Base-by-base conservation (phyloP, 202 grass and related monocot genomes). In the Setaria italica region DNA sequence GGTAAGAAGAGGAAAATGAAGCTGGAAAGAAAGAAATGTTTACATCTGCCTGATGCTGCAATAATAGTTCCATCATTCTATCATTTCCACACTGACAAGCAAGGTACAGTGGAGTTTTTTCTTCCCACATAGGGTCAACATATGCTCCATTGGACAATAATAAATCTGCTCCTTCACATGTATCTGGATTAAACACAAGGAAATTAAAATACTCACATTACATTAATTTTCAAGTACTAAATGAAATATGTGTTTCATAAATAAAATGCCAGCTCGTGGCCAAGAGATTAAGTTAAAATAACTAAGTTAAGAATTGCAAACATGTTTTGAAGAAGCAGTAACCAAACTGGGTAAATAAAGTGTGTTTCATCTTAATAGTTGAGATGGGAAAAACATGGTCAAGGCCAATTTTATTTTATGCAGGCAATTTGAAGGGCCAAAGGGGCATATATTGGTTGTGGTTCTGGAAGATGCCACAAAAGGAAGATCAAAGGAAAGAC, bases 81-180 rank as follows among this genome's bases (percentile, higher is more conserved):
- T 14, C 21, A 57, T 67, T 68, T 77, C 82, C 82, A 77, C 37
- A 37, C 68, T 77, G 50, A 54, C 50, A 25, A 68, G 82, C 82
- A 77, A 69, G 42, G 9, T 21, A 65, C 68, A 85, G 50, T 16
- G 82, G 82, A 20, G 82, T 67, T 77, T 43, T 29, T 54, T 77
- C 8, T 67, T 77, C 62, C 29, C 73, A 58, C 53, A 77, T 6
- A 58, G 62, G 62, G 39, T 85, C 37, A 58, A 85, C 73, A 68
- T 47, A 35, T n/a, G 82, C 82, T 67, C 49, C 62, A 34, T 53
- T 85, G 63, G 74, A 85, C 53, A 85, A 78, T 76, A 85, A 70
- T 32, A 85, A 59, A 29, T 59, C 39, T 11, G 51, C 34, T 47
- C 11, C 14, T 35, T 58, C 83, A 59, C 33, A 68, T 11, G 12